Evolutionary conservation across 2,329 filamentous ascomycete species (phyloP), one percentile per base, ranked within the genome.

Genomic region (Claviceps humidiphila): DNA sequence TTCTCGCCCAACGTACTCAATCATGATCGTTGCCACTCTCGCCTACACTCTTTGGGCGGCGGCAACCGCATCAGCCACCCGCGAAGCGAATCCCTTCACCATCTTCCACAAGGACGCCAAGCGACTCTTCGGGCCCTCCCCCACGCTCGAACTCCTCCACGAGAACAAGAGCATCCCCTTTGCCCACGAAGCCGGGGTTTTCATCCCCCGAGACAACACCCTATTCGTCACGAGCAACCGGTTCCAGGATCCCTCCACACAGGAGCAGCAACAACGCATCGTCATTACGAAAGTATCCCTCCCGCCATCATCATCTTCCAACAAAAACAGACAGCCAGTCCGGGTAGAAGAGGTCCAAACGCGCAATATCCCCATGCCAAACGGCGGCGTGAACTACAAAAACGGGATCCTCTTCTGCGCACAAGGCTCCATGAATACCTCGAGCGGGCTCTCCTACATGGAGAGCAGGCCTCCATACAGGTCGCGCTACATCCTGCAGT

Each of bases 381-480:
- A 77, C 48, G 74, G 74, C 20, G 74, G 71, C 6, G 67, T 74
- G 40, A 76, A 75, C 52, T 73, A 73, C 60, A 57, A 63, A 1
- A 63, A 65, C 8, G 61, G 66, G 9, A 51, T 73, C 4, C 58
- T 73, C 6, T 68, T 73, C 50, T 74, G 71, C 54, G 64, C 67
- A 0, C 71, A 74, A 49, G 71, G 72, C 4, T 57, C 62, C 2
- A 17, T 55, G 41, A 52, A 55, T 1, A 49, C 14, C 1, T 24
- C 56, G 0, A 61, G 65, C 4, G 64, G 67, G 0, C 58, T 71
- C 4, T 60, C 63, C 5, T 59, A 55, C 2, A 69, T 70, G 66
- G 57, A 63, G 8, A n/a, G 60, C 3, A 49, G 54, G 13, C 57
- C 66, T 3, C 67, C 67, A 0, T 64, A 69, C 26, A 49, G 55